phyloP scores from a whole-genome alignment of 2,329 filamentous ascomycete species.

The Cylindrodendrum hubeiense region DNA sequence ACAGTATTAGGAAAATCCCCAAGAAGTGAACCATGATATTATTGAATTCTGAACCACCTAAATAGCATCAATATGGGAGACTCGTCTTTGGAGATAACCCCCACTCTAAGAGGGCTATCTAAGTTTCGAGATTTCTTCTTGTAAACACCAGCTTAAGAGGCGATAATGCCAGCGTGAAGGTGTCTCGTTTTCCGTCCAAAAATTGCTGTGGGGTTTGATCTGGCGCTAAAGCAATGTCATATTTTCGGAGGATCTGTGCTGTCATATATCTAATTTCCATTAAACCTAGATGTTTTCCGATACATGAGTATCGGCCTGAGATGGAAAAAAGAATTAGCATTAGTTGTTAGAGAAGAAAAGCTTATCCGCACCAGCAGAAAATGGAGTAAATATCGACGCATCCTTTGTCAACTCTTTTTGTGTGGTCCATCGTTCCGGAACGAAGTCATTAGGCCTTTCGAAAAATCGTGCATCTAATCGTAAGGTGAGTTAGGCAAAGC shows the following conservation, averaged over 20 bases:
- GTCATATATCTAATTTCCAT: neutral
- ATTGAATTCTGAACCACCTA: no score
- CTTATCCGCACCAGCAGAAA: constrained; percentile 42
- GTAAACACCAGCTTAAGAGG: neutral
- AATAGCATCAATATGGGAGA: neutral
- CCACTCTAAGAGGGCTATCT: neutral
- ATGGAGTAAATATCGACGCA: constrained; percentile 47
- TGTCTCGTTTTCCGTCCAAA: neutral
- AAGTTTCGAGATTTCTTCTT: neutral
- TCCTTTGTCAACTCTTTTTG: constrained; percentile 47
- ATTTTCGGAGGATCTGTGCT: neutral
- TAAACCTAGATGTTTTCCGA: neutral
- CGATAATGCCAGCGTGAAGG: neutral
- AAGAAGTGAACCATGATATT: no score
- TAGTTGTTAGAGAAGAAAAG: neutral
- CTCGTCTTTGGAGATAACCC: neutral
- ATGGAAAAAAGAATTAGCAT: neutral
- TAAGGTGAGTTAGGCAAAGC: no score
- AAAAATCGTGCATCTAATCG: constrained; percentile 44
- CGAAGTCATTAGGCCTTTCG: constrained; percentile 44
- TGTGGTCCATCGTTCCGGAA: constrained; percentile 53
- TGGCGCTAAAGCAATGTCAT: neutral
- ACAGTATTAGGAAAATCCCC: no score
- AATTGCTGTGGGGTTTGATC: neutral
- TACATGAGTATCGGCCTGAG: neutral